Conservation (phyloP, 345 rosid genomes). For the Linum usitatissimum region DNA sequence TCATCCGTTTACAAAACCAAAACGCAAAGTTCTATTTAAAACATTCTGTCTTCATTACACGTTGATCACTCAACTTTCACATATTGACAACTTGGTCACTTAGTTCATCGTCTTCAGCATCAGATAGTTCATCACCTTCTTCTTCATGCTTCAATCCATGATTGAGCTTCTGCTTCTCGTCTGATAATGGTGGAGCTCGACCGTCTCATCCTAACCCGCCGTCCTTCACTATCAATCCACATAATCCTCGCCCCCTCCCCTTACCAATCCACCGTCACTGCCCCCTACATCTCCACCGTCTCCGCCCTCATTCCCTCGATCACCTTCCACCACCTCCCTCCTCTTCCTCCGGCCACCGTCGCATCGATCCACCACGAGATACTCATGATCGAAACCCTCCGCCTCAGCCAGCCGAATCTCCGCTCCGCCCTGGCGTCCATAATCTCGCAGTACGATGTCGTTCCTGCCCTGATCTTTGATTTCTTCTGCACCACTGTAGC, state of each 20-base stretch:
- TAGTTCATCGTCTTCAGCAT: too few species aligned
- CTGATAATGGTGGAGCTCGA: constrained; percentile 70
- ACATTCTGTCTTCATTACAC: too few species aligned
- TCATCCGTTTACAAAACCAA: too few species aligned
- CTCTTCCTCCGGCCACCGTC: constrained; percentile 11
- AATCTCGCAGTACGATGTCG: constrained; percentile 19
- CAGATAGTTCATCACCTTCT: too few species aligned
- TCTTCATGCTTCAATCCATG: too few species aligned
- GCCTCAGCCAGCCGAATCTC: constrained; percentile 32
- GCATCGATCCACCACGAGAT: constrained; percentile 22
- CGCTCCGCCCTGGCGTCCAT: constrained; percentile 23
- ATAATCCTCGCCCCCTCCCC: constrained; percentile 36
- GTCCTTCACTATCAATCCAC: constrained; percentile 43
- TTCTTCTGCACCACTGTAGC: constrained; percentile 33
- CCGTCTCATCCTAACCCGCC: constrained; percentile 33
- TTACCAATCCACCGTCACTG: constrained; percentile 31
- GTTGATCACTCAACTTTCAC: too few species aligned
- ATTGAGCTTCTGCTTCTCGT: too few species aligned
- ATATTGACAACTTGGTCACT: too few species aligned
- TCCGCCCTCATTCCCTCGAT: constrained; percentile 32
- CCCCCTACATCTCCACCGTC: constrained; percentile 26
- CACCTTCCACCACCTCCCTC: constrained; percentile 39
- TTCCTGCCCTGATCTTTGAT: constrained; percentile 33
- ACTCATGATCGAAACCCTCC: constrained; percentile 20
- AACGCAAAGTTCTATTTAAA: too few species aligned